A percentile compares a stretch with the other conserved stretches of the same genome.
These are phyloP conservation scores for Warburgia ugandensis DNA, from an alignment of 164 flowering plant species.

Conservation along the genomic window DNA sequence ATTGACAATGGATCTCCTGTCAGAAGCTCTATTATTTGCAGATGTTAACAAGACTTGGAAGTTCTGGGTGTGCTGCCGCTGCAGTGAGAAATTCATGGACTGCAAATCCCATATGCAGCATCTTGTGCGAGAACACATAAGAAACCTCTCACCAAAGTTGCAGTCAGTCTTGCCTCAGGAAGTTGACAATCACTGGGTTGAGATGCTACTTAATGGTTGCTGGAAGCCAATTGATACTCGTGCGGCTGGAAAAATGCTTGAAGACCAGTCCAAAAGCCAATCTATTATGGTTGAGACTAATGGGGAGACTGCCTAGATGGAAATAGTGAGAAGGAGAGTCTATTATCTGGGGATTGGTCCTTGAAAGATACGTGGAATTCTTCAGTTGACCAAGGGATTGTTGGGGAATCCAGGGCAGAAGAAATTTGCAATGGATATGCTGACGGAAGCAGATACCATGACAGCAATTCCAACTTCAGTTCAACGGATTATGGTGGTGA, in stretches of 20 bases:
- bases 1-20: constrained; percentile 42
- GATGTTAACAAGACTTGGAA: constrained; percentile 60
- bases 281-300: constrained; percentile 23
- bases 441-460: constrained; percentile 22
- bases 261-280: constrained; percentile 32
- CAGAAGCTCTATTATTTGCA: constrained; percentile 63
- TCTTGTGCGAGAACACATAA: constrained; percentile 77
- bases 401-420: constrained; percentile 12
- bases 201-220: constrained; percentile 64
- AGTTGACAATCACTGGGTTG: constrained; percentile 67
- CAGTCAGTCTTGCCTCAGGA: constrained; percentile 59
- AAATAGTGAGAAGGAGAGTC: constrained; percentile 25
- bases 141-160: constrained; percentile 54
- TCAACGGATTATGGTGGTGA: constrained; percentile 37
- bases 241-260: constrained; percentile 61
- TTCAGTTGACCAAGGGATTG: not conserved
- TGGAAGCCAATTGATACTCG: constrained; percentile 83
- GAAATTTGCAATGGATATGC: constrained; percentile 23
- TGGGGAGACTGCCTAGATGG: constrained; percentile 20
- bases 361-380: constrained; percentile 44
- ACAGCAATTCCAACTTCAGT: constrained; percentile 21
- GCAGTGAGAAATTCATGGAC: constrained; percentile 61
- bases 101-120: constrained; percentile 61
- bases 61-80: constrained; percentile 79
- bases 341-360: constrained; percentile 19